Evolutionary conservation across 192 early-diverging fungal species (phyloP), one percentile per base, ranked within the genome.

Genomic region (Umbelopsis isabellina): DNA sequence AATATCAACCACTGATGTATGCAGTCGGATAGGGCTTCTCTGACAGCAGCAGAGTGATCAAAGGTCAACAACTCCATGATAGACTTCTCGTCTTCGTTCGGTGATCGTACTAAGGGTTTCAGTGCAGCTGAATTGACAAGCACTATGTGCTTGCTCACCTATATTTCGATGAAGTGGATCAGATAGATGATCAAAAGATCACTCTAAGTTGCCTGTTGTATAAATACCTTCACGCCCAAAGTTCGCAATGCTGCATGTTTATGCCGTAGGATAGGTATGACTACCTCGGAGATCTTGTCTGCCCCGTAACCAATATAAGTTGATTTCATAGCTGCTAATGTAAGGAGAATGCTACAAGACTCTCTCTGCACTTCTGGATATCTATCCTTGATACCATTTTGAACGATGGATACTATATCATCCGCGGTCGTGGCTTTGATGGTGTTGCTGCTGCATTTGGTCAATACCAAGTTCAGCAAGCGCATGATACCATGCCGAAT

Each of bases 321-420:
- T 27, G 55, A 61, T 16, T 61, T 61, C 25, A 16, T 61, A 15
- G 12, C 13, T n/a, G 55, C 30, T 18, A 61, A 18, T 30, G 55
- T 61, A 25, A 61, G 55, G 2, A 61, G 13, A 15, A 61, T 30
- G 16, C 27, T 12, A 15, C 55, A 61, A 35, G 55, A 25, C 33
- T 61, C 55, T 30, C 30, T 61, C 33, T 61, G 55, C 1, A 35
- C 55, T 12, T 61, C 55, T 11, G 55, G 55, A 61, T 35, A 61
- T 25, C n/a, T 61, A n/a, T 61, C 55, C 3, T 33, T 61, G 2
- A 61, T 35, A 35, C 55, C 27, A 35, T 25, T 25, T 35, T 61
- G 55, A 61, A 61, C 30, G 11, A 61, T 30, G 6, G 21, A 25
- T 13, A 61, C 2, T 5, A 61, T 35, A 33, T 61, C 55, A 35